phyloP scores from a whole-genome alignment of 164 flowering plant genomes.

The Vitis rotundifolia region DNA sequence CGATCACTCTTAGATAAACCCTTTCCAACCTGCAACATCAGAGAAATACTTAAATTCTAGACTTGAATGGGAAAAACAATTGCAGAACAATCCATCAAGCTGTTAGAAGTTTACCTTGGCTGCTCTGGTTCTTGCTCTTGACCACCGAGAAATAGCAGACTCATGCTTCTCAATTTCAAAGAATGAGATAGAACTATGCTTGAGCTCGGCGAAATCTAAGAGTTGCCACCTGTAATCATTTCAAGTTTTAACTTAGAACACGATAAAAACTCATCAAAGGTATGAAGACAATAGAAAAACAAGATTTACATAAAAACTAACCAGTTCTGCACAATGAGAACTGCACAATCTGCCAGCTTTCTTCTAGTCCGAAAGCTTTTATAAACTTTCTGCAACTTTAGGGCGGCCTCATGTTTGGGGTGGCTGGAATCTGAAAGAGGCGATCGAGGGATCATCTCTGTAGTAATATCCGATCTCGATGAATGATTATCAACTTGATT shows the following conservation, averaged over 20 bases:
- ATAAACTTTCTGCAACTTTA: conserved; percentile 90
- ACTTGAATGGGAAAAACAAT: background rate
- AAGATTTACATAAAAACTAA: conserved; percentile 12
- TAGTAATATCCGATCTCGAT: conserved; percentile 16
- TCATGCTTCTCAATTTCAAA: conserved; percentile 68
- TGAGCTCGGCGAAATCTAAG: conserved; percentile 73
- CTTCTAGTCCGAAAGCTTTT: conserved; percentile 90
- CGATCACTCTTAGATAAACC: conserved; percentile 66
- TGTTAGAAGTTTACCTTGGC: conserved; percentile 54
- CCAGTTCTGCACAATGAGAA: conserved; percentile 87
- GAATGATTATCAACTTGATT: conserved; percentile 10
- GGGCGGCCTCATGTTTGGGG: conserved; percentile 78
- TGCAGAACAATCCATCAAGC: background rate
- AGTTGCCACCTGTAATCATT: conserved; percentile 59
- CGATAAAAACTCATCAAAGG: background rate
- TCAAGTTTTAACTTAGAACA: background rate
- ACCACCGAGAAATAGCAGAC: conserved; percentile 72
- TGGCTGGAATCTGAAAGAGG: conserved; percentile 26
- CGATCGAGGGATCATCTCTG: conserved; percentile 11
- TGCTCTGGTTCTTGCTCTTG: conserved; percentile 73
- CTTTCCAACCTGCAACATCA: conserved; percentile 59
- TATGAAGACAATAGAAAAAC: background rate
- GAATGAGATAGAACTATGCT: conserved; percentile 72
- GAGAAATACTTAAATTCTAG: background rate
- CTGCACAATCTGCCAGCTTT: conserved; percentile 94